Evolutionary conservation across 768 basidiomycete species (phyloP).

Genomic region (Porpolomopsis calyptriformis): DNA sequence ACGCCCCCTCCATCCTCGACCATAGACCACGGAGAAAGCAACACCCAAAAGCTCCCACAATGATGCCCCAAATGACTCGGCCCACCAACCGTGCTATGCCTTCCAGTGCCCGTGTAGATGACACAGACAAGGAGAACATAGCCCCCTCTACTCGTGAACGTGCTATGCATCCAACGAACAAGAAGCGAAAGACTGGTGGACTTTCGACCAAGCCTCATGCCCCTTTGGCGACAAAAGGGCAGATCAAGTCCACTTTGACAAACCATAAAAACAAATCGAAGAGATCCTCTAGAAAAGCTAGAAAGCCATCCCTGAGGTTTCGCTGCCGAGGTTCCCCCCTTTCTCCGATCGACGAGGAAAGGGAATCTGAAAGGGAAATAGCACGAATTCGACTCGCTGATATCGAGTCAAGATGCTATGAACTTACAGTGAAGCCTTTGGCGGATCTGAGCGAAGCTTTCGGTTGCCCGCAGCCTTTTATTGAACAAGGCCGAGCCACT

Average conservation of each 20-base stretch:
- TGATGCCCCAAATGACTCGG: neutral
- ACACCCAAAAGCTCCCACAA: no score
- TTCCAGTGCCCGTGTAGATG: neutral
- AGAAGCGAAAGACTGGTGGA: conserved; percentile 56
- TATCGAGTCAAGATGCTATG: conserved; percentile 70
- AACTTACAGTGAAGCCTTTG: conserved; percentile 65
- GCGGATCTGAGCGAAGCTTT: conserved; percentile 70
- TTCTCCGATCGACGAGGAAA: conserved; percentile 50
- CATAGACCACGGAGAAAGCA: neutral
- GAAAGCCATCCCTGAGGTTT: no score
- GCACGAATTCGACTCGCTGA: conserved; percentile 17
- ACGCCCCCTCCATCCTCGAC: conserved; percentile 2
- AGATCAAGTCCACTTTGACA: conserved; percentile 39
- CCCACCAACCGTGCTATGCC: neutral
- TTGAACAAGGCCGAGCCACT: no score
- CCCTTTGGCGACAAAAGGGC: conserved; percentile 47
- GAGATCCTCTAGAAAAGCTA: conserved; percentile 21
- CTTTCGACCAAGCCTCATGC: no score
- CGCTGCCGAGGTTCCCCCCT: no score
- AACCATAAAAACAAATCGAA: conserved; percentile 36
- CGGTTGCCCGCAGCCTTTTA: conserved; percentile 31
- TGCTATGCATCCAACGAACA: conserved; percentile 30
- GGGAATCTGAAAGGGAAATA: conserved; percentile 21
- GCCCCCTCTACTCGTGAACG: conserved; percentile 66
- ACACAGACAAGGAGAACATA: conserved; percentile 64